These are phyloP conservation scores for Plenodomus biglobosus DNA, from an alignment of 2,329 filamentous ascomycete species.

Conservation along the genomic window DNA sequence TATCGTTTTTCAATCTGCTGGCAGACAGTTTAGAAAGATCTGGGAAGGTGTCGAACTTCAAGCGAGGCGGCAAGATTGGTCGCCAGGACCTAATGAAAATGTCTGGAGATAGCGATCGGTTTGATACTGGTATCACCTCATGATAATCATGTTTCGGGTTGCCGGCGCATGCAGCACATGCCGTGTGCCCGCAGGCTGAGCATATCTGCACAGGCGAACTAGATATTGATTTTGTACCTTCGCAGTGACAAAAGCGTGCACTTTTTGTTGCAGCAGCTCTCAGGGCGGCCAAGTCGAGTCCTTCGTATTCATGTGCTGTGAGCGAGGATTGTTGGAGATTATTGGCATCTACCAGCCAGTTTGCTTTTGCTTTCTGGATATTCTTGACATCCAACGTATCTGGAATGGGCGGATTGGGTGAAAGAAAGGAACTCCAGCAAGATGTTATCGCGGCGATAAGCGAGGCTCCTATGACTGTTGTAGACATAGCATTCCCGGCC, in stretches of 20 bases:
- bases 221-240: constrained; percentile 50
- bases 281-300: constrained; percentile 16
- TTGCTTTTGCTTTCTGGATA: not conserved
- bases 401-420: not conserved
- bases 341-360: not conserved
- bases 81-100: constrained; percentile 51
- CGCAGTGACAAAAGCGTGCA: constrained; percentile 59
- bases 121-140: constrained; percentile 2
- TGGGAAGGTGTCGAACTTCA: constrained; percentile 24
- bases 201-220: constrained; percentile 52
- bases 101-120: constrained; percentile 43
- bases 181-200: constrained; percentile 55
- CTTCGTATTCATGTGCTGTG: not conserved
- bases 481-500: constrained; percentile 79
- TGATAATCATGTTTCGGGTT: constrained; percentile 56
- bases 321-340: not conserved
- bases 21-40: constrained; percentile 1
- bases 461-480: constrained; percentile 67
- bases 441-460: constrained; percentile 61
- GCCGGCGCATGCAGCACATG: constrained; percentile 56
- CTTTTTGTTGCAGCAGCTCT: constrained; percentile 37
- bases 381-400: not conserved
- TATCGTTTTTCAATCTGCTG: not conserved
- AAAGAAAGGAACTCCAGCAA: constrained; percentile 21
- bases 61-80: constrained; percentile 20